Percentiles rank a stretch among this genome's conserved stretches.
phyloP scores from a whole-genome alignment of 202 grass and related monocot genomes.

The Digitaria exilis region DNA sequence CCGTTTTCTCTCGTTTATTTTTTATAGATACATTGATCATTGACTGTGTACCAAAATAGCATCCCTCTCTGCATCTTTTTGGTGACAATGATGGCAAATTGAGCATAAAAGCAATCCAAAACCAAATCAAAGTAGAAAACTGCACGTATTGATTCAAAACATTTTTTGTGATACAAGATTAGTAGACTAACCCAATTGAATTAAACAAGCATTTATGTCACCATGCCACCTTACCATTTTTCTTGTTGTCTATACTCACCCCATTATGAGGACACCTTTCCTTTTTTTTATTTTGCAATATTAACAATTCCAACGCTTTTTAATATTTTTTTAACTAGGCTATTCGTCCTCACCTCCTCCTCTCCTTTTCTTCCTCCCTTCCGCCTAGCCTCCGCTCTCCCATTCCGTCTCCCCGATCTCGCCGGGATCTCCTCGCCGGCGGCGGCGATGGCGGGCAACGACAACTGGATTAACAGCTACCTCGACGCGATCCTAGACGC shows the following conservation, averaged over 20 bases:
- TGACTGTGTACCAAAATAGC: slow-evolving; percentile 2
- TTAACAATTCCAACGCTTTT: slow-evolving; percentile 20
- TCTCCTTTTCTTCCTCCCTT: neutral
- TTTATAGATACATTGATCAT: neutral
- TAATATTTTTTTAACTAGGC: neutral
- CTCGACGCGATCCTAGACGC: slow-evolving; percentile 80
- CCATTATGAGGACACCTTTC: slow-evolving; percentile 13
- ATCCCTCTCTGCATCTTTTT: neutral
- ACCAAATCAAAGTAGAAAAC: neutral
- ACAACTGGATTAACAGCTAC: slow-evolving; percentile 86
- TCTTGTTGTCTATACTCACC: neutral
- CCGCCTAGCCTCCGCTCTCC: slow-evolving; percentile 24
- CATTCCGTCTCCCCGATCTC: slow-evolving; percentile 22
- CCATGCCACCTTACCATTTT: neutral
- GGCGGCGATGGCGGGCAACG: slow-evolving; percentile 69
- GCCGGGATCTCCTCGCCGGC: slow-evolving; percentile 26
- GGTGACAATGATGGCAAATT: neutral
- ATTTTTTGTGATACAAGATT: neutral
- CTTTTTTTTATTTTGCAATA: neutral
- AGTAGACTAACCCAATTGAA: neutral
- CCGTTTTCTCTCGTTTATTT: neutral
- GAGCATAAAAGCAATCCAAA: neutral
- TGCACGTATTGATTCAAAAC: neutral
- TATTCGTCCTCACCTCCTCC: slow-evolving; percentile 36
- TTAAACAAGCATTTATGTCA: slow-evolving; percentile 19